Evolutionary conservation across 2,329 filamentous ascomycete genomes (phyloP), one percentile per base, ranked within the genome.

Genomic region (Furcasterigmium furcatum): DNA sequence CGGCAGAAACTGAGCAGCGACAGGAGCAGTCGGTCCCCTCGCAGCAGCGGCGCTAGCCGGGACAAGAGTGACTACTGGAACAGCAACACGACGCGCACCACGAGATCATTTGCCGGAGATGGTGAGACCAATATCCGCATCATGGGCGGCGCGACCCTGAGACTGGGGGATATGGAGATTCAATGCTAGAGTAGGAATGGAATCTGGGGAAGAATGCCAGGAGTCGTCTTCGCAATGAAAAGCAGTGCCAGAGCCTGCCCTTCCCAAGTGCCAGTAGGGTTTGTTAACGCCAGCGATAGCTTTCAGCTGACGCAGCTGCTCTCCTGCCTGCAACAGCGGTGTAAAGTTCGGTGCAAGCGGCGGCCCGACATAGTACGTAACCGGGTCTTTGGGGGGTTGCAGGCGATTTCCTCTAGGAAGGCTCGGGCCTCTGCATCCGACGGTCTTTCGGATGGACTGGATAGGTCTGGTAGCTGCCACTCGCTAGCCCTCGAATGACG

Each of bases 61-160:
- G 82, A 84, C 54, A 80, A 84, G 47, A 84, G 80, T 61, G 81
- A 84, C 46, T 82, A 76, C 60, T 74, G 73, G 52, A 76, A 77
- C 51, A 84, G 80, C 44, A 78, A 77, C 22, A 81, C 80, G 0
- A 84, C 81, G 12, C 73, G 78, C 34, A 79, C 81, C 9, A 85
- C 80, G 4, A 68, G 76, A 27, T 79, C 76, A 8, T 68, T 63
- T 5, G 63, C 62, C 4, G 52, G 52, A 14, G 75, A 71, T 46
- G 71, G 74, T 43, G 74, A 79, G 45, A 79, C 84, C 30, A 79
- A 83, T 49, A 68, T 83, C 46, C 84, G 79, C 14, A 83, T 85
- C 59, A 76, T 72, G 20, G 78, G 77, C 12, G 69, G 68, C 25
- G 74, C 78, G n/a, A 68, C 74, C 19, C 72, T 85, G 46, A 74